Evolutionary conservation across 257 asterid genomes (phyloP), one percentile per base, ranked within the genome.

Genomic region (Jacaranda mimosifolia): DNA sequence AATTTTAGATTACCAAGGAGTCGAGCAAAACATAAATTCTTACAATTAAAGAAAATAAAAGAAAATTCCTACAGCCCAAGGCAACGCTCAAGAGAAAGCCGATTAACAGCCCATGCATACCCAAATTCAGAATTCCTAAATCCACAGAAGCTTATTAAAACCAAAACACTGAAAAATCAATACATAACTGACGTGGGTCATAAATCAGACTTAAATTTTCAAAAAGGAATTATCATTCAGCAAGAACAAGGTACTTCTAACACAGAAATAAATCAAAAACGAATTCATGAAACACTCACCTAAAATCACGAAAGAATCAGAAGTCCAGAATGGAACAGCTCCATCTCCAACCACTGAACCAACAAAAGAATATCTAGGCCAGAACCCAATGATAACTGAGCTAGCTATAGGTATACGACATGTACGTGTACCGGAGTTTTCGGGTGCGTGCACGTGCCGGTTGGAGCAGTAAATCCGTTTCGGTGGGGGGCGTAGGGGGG

Each of bases 221-320:
- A 5, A 9, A 42, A 66, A 66, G n/a, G 38, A n/a, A 53, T 6
- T 18, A 53, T 17, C 42, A 4, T 26, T n/a, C 46, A 7, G 48
- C 70, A 57, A 1, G 35, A 18, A 58, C 52, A 21, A 63, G 32
- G 26, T 21, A 58, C 77, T 3, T 53, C 12, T 21, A 46, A 19
- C 10, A 9, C 12, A 1, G 4, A 46, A 66, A 64, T 21, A 75
- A 52, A 35, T 15, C 38, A 32, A 36, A 70, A 57, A 52, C 35
- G 67, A 72, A 26, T 3, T 57, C 10, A 62, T 7, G 68, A 35
- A 86, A 71, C 63, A 75, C 78, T 74, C 63, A 88, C 93, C 91
- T 78, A 68, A 81, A 89, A 78, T 38, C 46, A 60, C 35, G 74
- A 69, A 66, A 83, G 60, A 65, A 49, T 35, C 77, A 73, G 68